Percentiles rank a stretch among this genome's conserved stretches.
Evolutionary conservation across 306 rosid genomes (phyloP).

Genomic region (Vachellia pachyceras): DNA sequence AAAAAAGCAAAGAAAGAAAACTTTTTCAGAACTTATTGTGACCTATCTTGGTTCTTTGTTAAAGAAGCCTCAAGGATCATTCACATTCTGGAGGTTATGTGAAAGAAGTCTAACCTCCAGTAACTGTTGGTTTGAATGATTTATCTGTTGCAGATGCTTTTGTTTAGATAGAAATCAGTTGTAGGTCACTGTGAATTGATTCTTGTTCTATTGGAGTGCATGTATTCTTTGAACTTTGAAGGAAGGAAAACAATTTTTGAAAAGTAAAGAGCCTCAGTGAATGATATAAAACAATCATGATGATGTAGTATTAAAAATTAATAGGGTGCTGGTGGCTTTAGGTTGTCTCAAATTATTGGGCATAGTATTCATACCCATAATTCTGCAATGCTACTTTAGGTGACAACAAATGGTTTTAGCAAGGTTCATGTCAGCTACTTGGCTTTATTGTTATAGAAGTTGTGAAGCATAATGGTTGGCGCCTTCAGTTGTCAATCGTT

Average conservation of each 20-base stretch:
- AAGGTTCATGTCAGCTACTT: neutral
- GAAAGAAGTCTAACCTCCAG: neutral
- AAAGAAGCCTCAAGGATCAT: neutral
- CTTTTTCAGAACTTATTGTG: too few relatives aligned
- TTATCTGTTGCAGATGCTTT: neutral
- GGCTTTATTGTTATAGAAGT: neutral
- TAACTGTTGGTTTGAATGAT: neutral
- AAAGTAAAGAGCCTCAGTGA: neutral
- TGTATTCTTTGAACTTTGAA: neutral
- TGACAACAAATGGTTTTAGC: neutral
- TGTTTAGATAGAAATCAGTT: neutral
- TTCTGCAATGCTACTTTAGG: neutral
- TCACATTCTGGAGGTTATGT: neutral
- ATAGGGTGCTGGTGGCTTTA: neutral
- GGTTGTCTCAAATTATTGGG: neutral
- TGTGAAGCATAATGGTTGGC: neutral
- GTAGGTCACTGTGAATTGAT: neutral
- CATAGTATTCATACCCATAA: neutral
- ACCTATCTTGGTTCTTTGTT: neutral
- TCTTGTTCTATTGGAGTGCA: neutral
- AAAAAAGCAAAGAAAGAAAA: neutral
- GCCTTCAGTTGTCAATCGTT: neutral
- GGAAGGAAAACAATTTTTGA: neutral
- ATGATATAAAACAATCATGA: neutral
- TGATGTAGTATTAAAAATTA: neutral